Percentiles rank a stretch among this genome's conserved stretches.
These are phyloP conservation scores for Ganoderma boninense DNA, from an alignment of 1,284 basidiomycete genomes.

Conservation along the genomic window DNA sequence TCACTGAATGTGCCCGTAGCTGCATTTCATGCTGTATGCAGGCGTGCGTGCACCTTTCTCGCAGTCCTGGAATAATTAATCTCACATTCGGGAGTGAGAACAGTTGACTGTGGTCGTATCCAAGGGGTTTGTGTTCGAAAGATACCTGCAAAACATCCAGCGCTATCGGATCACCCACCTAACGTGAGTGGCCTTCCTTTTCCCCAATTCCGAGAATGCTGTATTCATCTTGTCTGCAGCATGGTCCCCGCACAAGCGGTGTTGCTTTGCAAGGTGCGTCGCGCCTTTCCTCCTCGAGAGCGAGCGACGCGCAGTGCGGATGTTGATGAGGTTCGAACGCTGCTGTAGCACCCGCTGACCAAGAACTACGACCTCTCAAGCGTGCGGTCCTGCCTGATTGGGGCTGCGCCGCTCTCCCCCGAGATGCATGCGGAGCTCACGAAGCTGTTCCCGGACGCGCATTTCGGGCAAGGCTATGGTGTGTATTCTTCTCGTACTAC, in stretches of 20 bases:
- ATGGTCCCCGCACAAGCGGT: slow-evolving; percentile 50
- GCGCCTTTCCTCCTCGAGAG: background rate
- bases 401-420: slow-evolving; percentile 79
- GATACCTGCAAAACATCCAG: slow-evolving; percentile 73
- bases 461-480: slow-evolving; percentile 76
- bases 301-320: no score
- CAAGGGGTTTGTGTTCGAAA: slow-evolving; percentile 71
- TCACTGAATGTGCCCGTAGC: background rate
- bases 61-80: background rate
- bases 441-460: slow-evolving; percentile 63
- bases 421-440: slow-evolving; percentile 68
- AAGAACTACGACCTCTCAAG: slow-evolving; percentile 71
- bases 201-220: background rate
- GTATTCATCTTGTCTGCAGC: slow-evolving; percentile 19
- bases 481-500: background rate
- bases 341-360: slow-evolving; percentile 65
- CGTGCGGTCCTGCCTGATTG: slow-evolving; percentile 66
- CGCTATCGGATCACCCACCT: slow-evolving; percentile 71
- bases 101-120: slow-evolving; percentile 62
- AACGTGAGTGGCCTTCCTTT: slow-evolving; percentile 50
- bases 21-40: slow-evolving; percentile 4
- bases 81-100: background rate
- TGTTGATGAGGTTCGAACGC: background rate
- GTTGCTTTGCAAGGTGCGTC: slow-evolving; percentile 61
- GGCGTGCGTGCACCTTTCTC: background rate